Percentiles rank a stretch among this genome's conserved stretches.
Conservation (phyloP, 2,329 filamentous ascomycete genomes). For the Diaporthe vaccinii region DNA sequence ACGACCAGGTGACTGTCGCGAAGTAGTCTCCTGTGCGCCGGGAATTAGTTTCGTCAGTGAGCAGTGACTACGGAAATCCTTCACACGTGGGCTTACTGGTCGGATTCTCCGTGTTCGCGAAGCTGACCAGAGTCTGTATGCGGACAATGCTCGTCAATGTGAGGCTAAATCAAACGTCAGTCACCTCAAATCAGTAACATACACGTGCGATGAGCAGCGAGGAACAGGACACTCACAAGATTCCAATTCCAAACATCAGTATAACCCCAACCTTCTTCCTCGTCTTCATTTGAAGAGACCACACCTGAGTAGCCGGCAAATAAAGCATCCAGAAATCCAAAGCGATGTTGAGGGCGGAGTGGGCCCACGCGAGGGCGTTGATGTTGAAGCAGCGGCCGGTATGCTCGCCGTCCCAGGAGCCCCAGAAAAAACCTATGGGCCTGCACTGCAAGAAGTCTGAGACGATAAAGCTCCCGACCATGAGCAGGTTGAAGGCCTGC, state of each 20-base stretch:
- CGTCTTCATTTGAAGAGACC: background rate
- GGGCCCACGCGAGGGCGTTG: conserved; percentile 15
- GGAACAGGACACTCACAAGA: background rate
- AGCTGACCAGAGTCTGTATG: conserved; percentile 46
- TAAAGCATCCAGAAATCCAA: conserved; percentile 35
- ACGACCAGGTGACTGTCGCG: conserved; percentile 3
- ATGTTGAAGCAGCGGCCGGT: conserved; percentile 29
- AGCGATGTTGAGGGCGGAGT: conserved; percentile 1
- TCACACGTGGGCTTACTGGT: conserved; percentile 37
- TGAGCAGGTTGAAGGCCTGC: conserved; percentile 31
- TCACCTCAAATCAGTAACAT: background rate
- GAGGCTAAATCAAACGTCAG: conserved; percentile 42
- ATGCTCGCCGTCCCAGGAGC: conserved; percentile 40
- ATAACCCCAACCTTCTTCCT: conserved; percentile 19
- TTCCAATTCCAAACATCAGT: conserved; percentile 30
- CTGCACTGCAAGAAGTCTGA: conserved; percentile 38
- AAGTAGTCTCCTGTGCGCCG: background rate
- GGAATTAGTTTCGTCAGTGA: background rate
- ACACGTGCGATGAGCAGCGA: too few species aligned
- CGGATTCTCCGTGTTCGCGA: conserved; percentile 48
- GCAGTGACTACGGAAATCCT: too few species aligned
- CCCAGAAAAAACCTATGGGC: conserved; percentile 41
- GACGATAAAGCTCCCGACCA: conserved; percentile 39
- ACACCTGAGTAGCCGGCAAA: conserved; percentile 26
- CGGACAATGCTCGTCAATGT: conserved; percentile 51